These are phyloP conservation scores for Tieghemostelium lacteum DNA, from an alignment of 78 protist species.

Conservation along the genomic window DNA sequence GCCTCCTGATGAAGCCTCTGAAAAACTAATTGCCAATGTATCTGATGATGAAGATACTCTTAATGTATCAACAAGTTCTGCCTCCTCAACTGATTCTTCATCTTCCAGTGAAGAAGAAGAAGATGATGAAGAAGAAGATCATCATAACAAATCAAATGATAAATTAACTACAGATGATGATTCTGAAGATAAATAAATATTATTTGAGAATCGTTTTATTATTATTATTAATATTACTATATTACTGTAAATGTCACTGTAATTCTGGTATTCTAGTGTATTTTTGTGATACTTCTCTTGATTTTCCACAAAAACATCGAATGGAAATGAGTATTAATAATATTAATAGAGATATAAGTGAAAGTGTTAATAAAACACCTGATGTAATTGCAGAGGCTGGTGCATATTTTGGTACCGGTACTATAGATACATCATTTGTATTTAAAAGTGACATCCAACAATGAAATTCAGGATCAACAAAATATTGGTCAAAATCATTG, in stretches of 20 bases:
- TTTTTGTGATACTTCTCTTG: not conserved
- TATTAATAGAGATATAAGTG: conserved; percentile 27
- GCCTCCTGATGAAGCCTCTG: conserved; percentile 13
- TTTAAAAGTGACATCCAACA: conserved; percentile 38
- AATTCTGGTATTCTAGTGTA: not conserved
- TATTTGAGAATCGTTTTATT: not conserved
- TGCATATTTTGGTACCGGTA: conserved; percentile 65
- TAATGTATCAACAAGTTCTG: not conserved
- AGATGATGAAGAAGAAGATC: not conserved
- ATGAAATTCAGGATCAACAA: conserved; percentile 2
- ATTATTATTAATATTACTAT: not conserved
- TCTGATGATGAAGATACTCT: conserved; percentile 4
- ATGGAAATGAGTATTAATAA: conserved; percentile 49
- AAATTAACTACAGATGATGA: too few relatives aligned
- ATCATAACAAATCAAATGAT: too few relatives aligned
- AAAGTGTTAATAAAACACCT: conserved; percentile 39
- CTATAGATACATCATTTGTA: conserved; percentile 14
- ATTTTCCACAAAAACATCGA: conserved; percentile 42
- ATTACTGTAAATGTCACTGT: not conserved
- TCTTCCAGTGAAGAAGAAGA: not conserved
- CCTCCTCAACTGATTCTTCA: not conserved
- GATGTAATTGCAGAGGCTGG: conserved; percentile 71
- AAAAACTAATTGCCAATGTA: not conserved
- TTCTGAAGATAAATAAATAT: too few relatives aligned
- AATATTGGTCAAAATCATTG: not conserved